phyloP scores from a whole-genome alignment of 139 green algal genomes.

The Auxenochlorella pyrenoidosa region DNA sequence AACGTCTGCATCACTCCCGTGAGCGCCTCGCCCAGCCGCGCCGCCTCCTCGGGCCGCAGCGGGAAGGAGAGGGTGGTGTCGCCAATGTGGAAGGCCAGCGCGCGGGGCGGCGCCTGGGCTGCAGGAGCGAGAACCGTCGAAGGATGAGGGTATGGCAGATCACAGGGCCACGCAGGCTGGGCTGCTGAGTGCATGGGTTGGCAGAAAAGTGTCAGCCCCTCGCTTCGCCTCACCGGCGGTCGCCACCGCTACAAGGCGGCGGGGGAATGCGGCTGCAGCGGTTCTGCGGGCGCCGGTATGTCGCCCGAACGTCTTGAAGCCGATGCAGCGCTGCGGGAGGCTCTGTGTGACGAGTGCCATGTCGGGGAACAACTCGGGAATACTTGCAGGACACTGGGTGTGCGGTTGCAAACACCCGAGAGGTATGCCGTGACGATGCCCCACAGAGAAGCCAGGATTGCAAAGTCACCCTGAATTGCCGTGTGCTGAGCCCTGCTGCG shows the following conservation, averaged over 20 bases:
- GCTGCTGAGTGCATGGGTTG: neutral
- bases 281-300: neutral
- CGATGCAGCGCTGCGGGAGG: no score
- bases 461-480: no score
- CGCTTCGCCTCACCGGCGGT: neutral
- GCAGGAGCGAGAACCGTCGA: neutral
- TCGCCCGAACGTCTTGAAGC: no score
- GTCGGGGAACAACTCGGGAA: no score
- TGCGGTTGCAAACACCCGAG: no score
- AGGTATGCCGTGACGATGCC: no score
- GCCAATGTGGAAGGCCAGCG: slow-evolving; percentile 28
- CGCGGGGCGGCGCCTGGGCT: neutral
- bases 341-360: no score
- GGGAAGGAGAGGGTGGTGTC: slow-evolving; percentile 27
- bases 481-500: no score
- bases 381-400: no score
- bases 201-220: neutral
- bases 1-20: slow-evolving; percentile 72
- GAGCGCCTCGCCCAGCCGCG: slow-evolving; percentile 56
- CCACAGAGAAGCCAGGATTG: no score
- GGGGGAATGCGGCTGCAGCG: neutral
- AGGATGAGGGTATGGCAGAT: neutral
- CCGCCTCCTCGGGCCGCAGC: slow-evolving; percentile 34
- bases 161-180: neutral
- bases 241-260: neutral